Evolutionary conservation across 2,329 filamentous ascomycete species (phyloP), one percentile per base, ranked within the genome.

Genomic region (Fusarium circinatum): DNA sequence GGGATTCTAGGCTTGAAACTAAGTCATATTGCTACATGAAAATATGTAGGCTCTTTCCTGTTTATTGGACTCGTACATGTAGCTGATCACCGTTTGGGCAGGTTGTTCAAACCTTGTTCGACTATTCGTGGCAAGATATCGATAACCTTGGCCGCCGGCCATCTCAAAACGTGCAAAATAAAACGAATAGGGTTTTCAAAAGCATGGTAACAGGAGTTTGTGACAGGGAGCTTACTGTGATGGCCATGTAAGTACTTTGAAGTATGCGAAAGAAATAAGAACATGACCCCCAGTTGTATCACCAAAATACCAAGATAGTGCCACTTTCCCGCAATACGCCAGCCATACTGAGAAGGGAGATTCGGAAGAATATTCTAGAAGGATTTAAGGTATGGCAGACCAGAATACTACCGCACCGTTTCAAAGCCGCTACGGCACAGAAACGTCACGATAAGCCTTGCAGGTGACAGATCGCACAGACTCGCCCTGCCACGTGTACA

Each of bases 311-410:
- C 13, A 38, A 36, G 9, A 26, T 3, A 5, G 3, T 12, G 32
- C 14, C 49, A 38, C 9, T 22, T 15, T 26, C 12, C 10, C 18
- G 17, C 3, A 12, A 13, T 8, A 38, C 1, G 0, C 24, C 24
- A 6, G 7, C 12, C 7, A 15, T 28, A 26, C 24, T 7, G 7
- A 38, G 13, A 26, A 12, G 10, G 32, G n/a, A 22, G 6, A 17
- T 0, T 1, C 5, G 3, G 8, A 22, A 17, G 32, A 54, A 26
- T 0, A 5, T 54, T 54, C 49, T 22, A 54, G 24, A 54, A 54
- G 11, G 3, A 17, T 2, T 0, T 9, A 0, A 28, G 8, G 14
- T 12, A 9, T 36, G 3, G 9, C 9, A 52, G 13, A 38, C 5
- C 1, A 34, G 1, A 0, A 11, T 14, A 7, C 5, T 0, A 22